These are phyloP conservation scores for Rubia peregrina DNA, from an alignment of 305 asterid species.

Conservation along the genomic window DNA sequence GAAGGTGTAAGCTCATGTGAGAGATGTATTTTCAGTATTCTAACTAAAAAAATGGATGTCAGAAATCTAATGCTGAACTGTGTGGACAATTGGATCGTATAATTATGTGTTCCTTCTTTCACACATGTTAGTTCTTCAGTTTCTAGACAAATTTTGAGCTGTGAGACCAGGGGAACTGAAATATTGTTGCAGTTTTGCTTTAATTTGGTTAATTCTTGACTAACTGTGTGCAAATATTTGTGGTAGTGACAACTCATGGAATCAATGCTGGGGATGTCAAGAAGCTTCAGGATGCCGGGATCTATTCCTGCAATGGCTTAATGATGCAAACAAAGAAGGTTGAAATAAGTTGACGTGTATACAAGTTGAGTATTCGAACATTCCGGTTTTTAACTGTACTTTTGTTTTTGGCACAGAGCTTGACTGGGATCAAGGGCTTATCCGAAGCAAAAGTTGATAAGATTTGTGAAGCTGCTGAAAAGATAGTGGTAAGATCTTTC, in stretches of 20 bases:
- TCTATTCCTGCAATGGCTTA: slow-evolving; percentile 88
- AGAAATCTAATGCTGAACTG: not conserved
- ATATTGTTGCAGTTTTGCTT: not conserved
- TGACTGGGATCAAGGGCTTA: slow-evolving; percentile 94
- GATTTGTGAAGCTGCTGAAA: slow-evolving; percentile 97
- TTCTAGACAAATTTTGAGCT: not conserved
- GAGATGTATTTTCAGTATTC: not conserved
- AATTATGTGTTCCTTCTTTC: not conserved
- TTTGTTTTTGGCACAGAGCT: slow-evolving; percentile 31
- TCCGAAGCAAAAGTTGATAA: slow-evolving; percentile 98
- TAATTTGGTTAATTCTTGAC: not conserved
- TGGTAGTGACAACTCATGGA: slow-evolving; percentile 83
- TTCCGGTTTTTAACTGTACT: not conserved
- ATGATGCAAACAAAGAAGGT: slow-evolving; percentile 99
- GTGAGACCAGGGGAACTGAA: not conserved
- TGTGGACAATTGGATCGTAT: not conserved
- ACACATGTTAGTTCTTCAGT: not conserved
- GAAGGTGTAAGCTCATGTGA: not conserved
- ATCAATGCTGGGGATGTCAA: slow-evolving; percentile 98
- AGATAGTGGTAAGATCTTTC: slow-evolving; percentile 75
- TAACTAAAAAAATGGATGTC: not conserved
- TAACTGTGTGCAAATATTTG: slow-evolving; percentile 7
- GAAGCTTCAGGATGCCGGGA: slow-evolving; percentile 97
- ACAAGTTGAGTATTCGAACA: not conserved
- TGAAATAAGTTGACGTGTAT: slow-evolving; percentile 9